Base-by-base conservation (phyloP, 2,329 filamentous ascomycete species). In the Sporothrix phasma region DNA sequence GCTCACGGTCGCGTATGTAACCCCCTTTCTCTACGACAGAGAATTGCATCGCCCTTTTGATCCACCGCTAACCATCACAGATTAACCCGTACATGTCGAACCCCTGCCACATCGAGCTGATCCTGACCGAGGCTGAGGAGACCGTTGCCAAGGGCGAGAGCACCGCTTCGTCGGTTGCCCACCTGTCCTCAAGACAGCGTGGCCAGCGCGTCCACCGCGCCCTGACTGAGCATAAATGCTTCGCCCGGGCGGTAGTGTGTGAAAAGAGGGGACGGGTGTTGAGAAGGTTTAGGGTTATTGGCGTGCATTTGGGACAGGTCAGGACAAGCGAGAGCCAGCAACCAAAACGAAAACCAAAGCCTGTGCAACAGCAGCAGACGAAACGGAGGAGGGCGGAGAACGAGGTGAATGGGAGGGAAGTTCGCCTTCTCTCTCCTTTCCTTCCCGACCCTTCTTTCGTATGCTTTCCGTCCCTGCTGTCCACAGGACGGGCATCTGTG, bases 11-110 rank as follows among this genome's bases (percentile, higher is more conserved):
- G 94, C 85, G 93, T 97, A 95, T 75, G 92, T 91, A 73, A 4
- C 5, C 39, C 17, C 3, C 15, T 10, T n/a, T 43, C 17, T n/a
- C 5, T 37, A 1, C 15, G 34, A 13, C 8, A n/a, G 2, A 17
- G 13, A 37, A 5, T 17, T 6, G 43, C 6, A 17, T 4, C 46
- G 19, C 22, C 41, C 47, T 41, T 19, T 3, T 15, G 2, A 22
- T n/a, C 31, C 7, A 3, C 29, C n/a, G n/a, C 61, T 66, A 61
- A 62, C 54, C 29, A 7, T 8, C 4, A 62, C 67, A 97, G 92
- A 99, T 99, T 85, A 99, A 99, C 88, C 94, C 94, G 70, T 99
- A 97, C 88, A 97, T 99, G 95, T 97, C 92, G 73, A 96, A 96
- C 88, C 94, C 94, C 73, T 99, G 93, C 90, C 94, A 99, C 88